phyloP scores from a whole-genome alignment of 2,329 filamentous ascomycete genomes.

The Blumeria hordei region DNA sequence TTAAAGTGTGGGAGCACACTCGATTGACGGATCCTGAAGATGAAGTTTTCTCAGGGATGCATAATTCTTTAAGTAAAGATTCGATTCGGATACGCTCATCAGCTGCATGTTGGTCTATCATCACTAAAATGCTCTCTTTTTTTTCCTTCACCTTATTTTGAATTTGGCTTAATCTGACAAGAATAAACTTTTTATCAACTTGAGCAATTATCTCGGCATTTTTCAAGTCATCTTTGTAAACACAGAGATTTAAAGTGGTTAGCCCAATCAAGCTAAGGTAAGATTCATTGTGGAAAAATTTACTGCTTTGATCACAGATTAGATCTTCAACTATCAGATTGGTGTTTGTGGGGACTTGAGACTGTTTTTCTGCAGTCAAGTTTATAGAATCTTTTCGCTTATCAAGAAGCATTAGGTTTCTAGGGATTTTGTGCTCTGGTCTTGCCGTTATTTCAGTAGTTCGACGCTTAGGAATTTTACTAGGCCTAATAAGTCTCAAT shows the following conservation, averaged over 20 bases:
- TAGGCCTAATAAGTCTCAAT: no score
- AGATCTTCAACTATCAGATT: slow-evolving; percentile 5
- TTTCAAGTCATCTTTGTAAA: slow-evolving; percentile 38
- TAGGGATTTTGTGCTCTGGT: no score
- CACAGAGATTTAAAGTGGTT: slow-evolving; percentile 17
- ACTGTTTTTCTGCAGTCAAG: no score
- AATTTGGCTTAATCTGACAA: slow-evolving; percentile 25
- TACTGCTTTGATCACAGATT: slow-evolving; percentile 8
- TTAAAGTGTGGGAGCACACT: slow-evolving; percentile 18
- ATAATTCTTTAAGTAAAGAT: slow-evolving; percentile 35
- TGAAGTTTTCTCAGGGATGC: slow-evolving; percentile 9
- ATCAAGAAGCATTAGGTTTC: no score
- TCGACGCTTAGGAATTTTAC: no score
- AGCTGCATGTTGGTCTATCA: slow-evolving; percentile 85
- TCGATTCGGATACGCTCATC: slow-evolving; percentile 76
- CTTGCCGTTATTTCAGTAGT: no score
- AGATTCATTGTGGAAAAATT: slow-evolving; percentile 12
- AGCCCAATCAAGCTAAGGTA: slow-evolving; percentile 11
- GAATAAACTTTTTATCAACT: slow-evolving; percentile 74
- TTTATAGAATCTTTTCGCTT: no score
- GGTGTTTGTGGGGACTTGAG: no score
- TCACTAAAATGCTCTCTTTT: slow-evolving; percentile 27
- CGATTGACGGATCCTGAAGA: slow-evolving; percentile 4
- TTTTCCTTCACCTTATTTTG: not conserved
- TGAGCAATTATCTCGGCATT: slow-evolving; percentile 49